Evolutionary conservation across 805 yeast species (phyloP).

Genomic region (Candida koratica): DNA sequence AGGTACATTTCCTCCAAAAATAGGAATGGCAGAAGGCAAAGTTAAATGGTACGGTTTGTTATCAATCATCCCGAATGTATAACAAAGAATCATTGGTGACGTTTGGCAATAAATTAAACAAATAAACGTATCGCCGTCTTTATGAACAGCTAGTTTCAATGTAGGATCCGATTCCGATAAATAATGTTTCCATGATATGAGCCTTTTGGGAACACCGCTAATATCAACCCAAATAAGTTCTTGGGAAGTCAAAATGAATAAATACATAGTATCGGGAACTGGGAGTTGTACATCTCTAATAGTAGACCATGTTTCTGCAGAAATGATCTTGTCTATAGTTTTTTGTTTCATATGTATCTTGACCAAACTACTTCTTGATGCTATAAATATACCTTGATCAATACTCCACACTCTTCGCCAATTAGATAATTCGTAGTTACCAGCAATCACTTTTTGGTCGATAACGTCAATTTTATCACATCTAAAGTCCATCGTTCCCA

Average conservation of each 20-base stretch:
- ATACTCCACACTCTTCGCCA: slow-evolving; percentile 55
- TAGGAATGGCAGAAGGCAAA: slow-evolving; percentile 12
- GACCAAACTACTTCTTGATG: slow-evolving; percentile 43
- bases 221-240: slow-evolving; percentile 51
- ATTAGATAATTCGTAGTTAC: slow-evolving; percentile 44
- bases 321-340: slow-evolving; percentile 29
- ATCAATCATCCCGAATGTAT: slow-evolving; percentile 27
- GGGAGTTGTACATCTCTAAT: slow-evolving; percentile 39
- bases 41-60: slow-evolving; percentile 25
- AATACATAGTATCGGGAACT: slow-evolving; percentile 20
- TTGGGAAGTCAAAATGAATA: slow-evolving; percentile 60
- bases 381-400: slow-evolving; percentile 25
- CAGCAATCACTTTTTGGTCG: slow-evolving; percentile 18
- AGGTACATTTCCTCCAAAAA: slow-evolving; percentile 12
- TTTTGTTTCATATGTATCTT: slow-evolving; percentile 19
- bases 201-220: slow-evolving; percentile 31
- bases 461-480: background rate
- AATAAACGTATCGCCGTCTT: slow-evolving; percentile 18
- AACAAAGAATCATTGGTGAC: slow-evolving; percentile 29
- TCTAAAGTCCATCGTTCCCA: background rate
- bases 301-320: slow-evolving; percentile 52
- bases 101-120: slow-evolving; percentile 27
- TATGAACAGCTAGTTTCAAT: slow-evolving; percentile 34
- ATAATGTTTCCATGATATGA: slow-evolving; percentile 72
- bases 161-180: slow-evolving; percentile 54